Conservation (phyloP, 108 stramenopile genomes). For the Skeletonema grethae region DNA sequence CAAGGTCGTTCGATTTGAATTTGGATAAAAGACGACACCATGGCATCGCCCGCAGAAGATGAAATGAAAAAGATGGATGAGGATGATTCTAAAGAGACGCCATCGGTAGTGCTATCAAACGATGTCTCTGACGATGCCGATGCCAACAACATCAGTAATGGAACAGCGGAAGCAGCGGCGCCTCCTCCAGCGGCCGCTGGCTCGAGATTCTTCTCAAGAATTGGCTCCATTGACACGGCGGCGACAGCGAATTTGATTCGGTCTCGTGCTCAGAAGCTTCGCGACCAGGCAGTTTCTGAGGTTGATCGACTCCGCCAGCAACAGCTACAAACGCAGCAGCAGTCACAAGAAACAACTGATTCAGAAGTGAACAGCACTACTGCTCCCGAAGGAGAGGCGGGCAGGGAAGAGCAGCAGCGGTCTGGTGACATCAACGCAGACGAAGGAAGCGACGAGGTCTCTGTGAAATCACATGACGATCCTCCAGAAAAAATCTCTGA, state of each 20-base stretch:
- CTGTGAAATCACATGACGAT: not conserved
- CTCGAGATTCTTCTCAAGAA: constrained; percentile 2
- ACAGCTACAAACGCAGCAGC: not conserved
- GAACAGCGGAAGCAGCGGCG: not conserved
- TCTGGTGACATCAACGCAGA: not conserved
- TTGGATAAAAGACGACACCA: not conserved
- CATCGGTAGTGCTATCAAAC: not conserved
- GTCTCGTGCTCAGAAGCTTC: constrained; percentile 1
- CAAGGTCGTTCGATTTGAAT: too few species aligned
- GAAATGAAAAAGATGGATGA: not conserved
- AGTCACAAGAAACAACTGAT: not conserved
- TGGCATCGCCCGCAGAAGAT: not conserved
- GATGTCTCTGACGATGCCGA: not conserved
- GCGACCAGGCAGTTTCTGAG: constrained; percentile 15
- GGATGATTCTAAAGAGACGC: not conserved
- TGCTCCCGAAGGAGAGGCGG: constrained; percentile 9
- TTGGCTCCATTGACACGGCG: not conserved
- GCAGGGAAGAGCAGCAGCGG: not conserved
- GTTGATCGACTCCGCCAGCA: constrained; percentile 15
- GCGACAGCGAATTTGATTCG: not conserved
- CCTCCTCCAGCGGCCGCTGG: not conserved
- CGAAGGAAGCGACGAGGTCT: not conserved
- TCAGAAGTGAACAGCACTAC: not conserved
- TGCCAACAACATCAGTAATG: not conserved
- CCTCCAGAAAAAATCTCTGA: not conserved